A percentile compares a stretch with the other conserved stretches of the same genome.
Conservation (phyloP, 2,329 filamentous ascomycete species). For the Grosmannia huntii region DNA sequence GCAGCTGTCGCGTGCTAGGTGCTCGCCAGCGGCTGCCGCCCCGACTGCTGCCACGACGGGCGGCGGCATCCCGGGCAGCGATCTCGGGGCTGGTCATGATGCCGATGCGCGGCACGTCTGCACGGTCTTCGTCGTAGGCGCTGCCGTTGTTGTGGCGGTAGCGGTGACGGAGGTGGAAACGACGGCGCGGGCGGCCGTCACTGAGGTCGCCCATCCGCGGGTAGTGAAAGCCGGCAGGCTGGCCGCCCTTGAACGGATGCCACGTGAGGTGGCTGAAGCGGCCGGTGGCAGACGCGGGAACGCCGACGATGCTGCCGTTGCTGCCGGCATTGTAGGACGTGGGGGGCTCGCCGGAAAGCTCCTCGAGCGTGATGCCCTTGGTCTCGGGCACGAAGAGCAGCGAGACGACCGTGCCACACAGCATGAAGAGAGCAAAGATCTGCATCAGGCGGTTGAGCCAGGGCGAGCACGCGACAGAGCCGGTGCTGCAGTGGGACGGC, state of each 20-base stretch:
- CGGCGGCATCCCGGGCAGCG: conserved; percentile 14
- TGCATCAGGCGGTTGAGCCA: conserved; percentile 65
- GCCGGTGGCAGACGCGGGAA: conserved; percentile 14
- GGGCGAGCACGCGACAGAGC: conserved; percentile 26
- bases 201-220: conserved; percentile 19
- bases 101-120: conserved; percentile 23
- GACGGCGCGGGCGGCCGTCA: conserved; percentile 17
- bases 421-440: conserved; percentile 72
- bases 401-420: conserved; percentile 54
- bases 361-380: conserved; percentile 60
- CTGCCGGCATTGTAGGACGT: conserved; percentile 42
- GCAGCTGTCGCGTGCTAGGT: neutral
- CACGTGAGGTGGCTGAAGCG: conserved; percentile 15
- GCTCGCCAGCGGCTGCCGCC: neutral
- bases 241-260: conserved; percentile 37
- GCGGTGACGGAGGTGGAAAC: conserved; percentile 7
- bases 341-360: conserved; percentile 52
- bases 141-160: conserved; percentile 36
- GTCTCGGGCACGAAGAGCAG: conserved; percentile 62
- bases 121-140: conserved; percentile 34
- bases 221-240: conserved; percentile 37
- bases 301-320: conserved; percentile 33
- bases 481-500: conserved; percentile 27
- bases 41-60: neutral
- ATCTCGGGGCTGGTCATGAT: conserved; percentile 32